These are phyloP conservation scores for Capsicum baccatum DNA, from an alignment of 257 asterid genomes.

Conservation along the genomic window DNA sequence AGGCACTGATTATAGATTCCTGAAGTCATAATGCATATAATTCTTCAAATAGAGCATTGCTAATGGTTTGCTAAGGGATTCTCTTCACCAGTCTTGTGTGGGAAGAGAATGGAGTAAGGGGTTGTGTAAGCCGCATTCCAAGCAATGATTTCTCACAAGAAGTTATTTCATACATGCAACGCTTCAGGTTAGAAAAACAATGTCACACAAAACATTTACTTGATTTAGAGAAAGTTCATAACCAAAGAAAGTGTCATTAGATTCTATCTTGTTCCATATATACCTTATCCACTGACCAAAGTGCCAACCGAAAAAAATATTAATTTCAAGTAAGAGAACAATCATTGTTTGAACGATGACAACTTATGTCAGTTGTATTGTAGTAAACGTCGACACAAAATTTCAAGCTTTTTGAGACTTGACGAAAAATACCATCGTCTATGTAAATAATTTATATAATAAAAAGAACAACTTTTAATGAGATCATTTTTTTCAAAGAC, in stretches of 20 bases:
- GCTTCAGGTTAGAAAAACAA: not conserved
- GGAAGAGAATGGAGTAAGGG: no score
- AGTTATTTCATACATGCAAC: not conserved
- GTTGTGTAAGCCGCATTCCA: no score
- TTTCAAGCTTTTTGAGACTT: not conserved
- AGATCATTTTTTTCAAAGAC: not conserved
- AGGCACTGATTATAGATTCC: not conserved
- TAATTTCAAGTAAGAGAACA: not conserved
- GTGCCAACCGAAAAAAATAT: not conserved
- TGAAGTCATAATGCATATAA: conserved; percentile 7
- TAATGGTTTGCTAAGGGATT: no score
- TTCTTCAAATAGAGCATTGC: not conserved
- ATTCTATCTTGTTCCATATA: not conserved
- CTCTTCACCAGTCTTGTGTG: no score
- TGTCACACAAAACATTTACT: not conserved
- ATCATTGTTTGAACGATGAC: conserved; percentile 7
- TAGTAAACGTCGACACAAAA: no score
- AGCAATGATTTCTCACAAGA: not conserved
- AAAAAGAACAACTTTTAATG: not conserved
- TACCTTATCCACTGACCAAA: no score
- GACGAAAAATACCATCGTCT: not conserved
- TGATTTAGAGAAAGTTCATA: not conserved
- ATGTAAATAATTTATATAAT: not conserved
- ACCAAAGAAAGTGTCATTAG: not conserved
- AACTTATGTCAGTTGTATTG: no score